Evolutionary conservation across 2,329 filamentous ascomycete species (phyloP), one percentile per base, ranked within the genome.

Genomic region (Penicillium vulpinum): DNA sequence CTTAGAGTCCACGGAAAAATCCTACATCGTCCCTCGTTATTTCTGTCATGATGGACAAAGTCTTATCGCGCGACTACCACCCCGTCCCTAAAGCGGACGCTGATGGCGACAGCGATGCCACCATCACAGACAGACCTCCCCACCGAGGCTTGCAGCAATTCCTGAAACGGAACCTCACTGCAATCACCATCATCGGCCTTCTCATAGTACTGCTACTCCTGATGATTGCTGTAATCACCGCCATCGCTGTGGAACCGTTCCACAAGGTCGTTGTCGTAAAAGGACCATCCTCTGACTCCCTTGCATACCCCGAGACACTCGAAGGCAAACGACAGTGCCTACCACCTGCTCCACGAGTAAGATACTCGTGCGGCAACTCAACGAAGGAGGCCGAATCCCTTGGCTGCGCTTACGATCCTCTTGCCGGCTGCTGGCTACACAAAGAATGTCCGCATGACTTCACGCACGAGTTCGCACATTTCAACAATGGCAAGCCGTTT

Each of bases 361-460:
- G 43, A 5, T 57, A 60, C 10, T 41, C 52, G 3, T 62, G 60
- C 40, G 60, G 60, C 3, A 60, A 62, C 28, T 60, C 60, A 8
- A 60, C 57, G 6, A 28, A 46, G 3, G 60, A 62, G 9, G 60
- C 60, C 7, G 43, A 57, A 49, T 38, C 31, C 2, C 51, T 46
- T 13, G 60, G 60, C 31, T 62, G 60, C 36, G 51, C 44, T 10
- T 62, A 60, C 48, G 60, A 62, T 31, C 54, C 60, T 18, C 51
- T 62, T 22, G 45, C 60, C 8, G 58, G 58, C 28, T 62, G 60
- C 46, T 62, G 60, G 58, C 35, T 62, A n/a, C 60, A 60, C 46
- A 36, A 46, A n/a, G 36, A 60, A 29, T 62, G 60, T 18, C 58
- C 60, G 1, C 54, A 38, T 21, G 60, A 62, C 36, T 58, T 54